Evolutionary conservation across 192 early-diverging fungal genomes (phyloP), one percentile per base, ranked within the genome.

Genomic region (Chytriomyces sp.): DNA sequence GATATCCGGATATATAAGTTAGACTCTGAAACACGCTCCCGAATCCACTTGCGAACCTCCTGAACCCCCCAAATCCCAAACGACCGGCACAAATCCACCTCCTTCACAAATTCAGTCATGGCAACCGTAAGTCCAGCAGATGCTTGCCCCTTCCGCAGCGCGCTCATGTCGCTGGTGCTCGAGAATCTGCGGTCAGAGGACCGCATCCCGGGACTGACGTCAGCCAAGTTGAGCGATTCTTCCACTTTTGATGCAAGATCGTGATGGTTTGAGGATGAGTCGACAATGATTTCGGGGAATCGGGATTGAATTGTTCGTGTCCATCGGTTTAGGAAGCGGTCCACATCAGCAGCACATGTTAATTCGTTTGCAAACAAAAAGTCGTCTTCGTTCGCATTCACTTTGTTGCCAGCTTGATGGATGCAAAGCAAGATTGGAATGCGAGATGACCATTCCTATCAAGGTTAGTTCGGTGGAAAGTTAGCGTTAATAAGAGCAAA

Each of bases 381-480:
- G 45, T 72, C 70, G 50, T 63, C 46, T 43, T 68, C 45, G 45
- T 79, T 62, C 6, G 28, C 66, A 57, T 79, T 79, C n/a, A 79
- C 78, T 74, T 79, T 79, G 71, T 79, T 79, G 23, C 78, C 78
- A 48, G 78, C 78, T 68, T 79, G 78, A 61, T 79, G 78, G 65
- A 79, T 79, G 63, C 78, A 79, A 7, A 79, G 64, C 13, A 79
- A 63, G 26, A 79, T 79, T 47, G 78, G 78, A 50, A 79, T 79
- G 7, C 71, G 61, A 7, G 78, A 64, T 11, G 78, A 79, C 78
- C 78, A 79, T 79, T 79, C 78, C 78, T 79, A n/a, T n/a, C 35
- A 35, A 35, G 28, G 0, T 35, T 11, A 44, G 11, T 16, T 24
- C 61, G 7, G 6, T 35, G 5, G 6, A 60, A 9, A 57, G n/a